Percentiles rank a stretch among this genome's conserved stretches.
phyloP scores from a whole-genome alignment of 768 basidiomycete species.

The Trametes cinnabarina region DNA sequence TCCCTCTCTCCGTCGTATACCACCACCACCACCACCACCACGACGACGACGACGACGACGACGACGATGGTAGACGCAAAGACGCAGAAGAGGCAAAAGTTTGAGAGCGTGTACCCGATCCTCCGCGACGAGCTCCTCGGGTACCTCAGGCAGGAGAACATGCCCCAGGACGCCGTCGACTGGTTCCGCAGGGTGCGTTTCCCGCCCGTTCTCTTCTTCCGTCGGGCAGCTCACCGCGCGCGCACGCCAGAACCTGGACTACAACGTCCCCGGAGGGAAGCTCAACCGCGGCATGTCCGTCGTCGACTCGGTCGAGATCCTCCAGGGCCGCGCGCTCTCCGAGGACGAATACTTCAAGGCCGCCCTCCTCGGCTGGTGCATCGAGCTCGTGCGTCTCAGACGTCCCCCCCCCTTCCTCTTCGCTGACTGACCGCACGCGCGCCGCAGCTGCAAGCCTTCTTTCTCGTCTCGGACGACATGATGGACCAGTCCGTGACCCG shows the following conservation, averaged over 20 bases:
- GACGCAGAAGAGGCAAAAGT: conserved; percentile 45
- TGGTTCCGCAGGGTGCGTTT: conserved; percentile 78
- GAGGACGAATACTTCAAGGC: conserved; percentile 89
- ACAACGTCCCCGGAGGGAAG: conserved; percentile 96
- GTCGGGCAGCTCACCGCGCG: background rate
- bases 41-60: too few species aligned
- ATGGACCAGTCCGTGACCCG: conserved; percentile 96
- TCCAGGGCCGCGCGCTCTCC: conserved; percentile 64
- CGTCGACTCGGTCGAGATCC: conserved; percentile 87
- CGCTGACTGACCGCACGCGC: background rate
- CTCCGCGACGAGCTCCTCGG: conserved; percentile 78
- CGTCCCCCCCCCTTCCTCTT: too few species aligned
- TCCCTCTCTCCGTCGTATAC: background rate
- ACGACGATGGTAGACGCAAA: conserved; percentile 22
- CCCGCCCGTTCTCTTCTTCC: background rate
- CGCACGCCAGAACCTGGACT: conserved; percentile 67
- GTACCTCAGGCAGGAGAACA: conserved; percentile 63
- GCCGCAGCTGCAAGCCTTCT: conserved; percentile 91
- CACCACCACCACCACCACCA: background rate
- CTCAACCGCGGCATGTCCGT: conserved; percentile 96
- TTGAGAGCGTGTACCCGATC: conserved; percentile 67
- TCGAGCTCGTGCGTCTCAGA: conserved; percentile 85
- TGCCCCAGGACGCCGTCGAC: conserved; percentile 80
- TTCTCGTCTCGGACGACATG: conserved; percentile 96
- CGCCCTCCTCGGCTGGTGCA: conserved; percentile 90